phyloP scores from a whole-genome alignment of 257 asterid genomes.

The Phtheirospermum japonicum region DNA sequence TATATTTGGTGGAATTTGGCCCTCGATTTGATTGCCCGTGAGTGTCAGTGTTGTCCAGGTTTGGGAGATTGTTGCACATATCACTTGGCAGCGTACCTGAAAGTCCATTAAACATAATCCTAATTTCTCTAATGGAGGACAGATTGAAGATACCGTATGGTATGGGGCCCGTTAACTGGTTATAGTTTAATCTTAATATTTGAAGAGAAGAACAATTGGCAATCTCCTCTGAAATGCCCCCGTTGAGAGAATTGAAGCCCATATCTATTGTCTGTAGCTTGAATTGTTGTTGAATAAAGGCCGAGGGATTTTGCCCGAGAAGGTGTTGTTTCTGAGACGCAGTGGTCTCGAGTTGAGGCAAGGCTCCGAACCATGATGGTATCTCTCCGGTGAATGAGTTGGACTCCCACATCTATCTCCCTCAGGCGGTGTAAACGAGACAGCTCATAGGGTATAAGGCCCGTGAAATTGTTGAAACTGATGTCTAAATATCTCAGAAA shows the following conservation, averaged over 20 bases:
- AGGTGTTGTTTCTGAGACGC: background rate
- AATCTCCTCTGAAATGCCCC: too few species aligned
- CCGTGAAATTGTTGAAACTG: conserved; percentile 21
- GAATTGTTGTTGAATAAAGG: too few species aligned
- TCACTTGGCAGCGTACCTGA: background rate
- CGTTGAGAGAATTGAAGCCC: too few species aligned
- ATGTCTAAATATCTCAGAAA: conserved; percentile 20
- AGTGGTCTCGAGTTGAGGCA: conserved; percentile 17
- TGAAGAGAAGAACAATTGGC: background rate
- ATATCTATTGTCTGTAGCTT: too few species aligned
- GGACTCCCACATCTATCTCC: background rate
- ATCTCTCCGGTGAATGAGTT: conserved; percentile 25
- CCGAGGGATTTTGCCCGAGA: background rate
- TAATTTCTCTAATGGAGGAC: background rate
- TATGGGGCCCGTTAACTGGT: background rate
- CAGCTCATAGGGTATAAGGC: conserved; percentile 7
- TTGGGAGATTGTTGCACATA: background rate
- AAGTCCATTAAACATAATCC: background rate
- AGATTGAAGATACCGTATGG: background rate
- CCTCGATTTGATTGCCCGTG: conserved; percentile 11
- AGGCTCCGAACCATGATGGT: conserved; percentile 23
- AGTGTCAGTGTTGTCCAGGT: background rate
- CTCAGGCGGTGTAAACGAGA: conserved; percentile 9
- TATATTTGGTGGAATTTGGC: conserved; percentile 34
- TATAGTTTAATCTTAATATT: background rate